Percentiles rank a stretch among this genome's conserved stretches.
phyloP scores from a whole-genome alignment of 2,329 filamentous ascomycete genomes.

The Apiospora arundinis region DNA sequence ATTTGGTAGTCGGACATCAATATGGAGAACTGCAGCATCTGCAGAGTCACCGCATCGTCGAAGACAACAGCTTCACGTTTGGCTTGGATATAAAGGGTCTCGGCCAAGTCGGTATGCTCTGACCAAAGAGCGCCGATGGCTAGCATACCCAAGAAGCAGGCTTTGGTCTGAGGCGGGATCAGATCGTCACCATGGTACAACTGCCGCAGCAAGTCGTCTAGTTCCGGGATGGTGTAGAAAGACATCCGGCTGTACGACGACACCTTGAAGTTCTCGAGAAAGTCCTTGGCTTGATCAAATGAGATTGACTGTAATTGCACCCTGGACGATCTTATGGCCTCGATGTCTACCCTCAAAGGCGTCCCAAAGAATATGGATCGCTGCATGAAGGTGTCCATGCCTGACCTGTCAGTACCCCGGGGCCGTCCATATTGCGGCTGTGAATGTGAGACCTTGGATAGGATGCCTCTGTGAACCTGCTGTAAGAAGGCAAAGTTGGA shows the following conservation, averaged over 20 bases:
- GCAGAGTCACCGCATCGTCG: conserved; percentile 40
- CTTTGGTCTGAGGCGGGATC: conserved; percentile 33
- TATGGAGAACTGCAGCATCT: conserved; percentile 39
- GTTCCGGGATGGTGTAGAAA: conserved; percentile 31
- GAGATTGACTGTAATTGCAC: conserved; percentile 24
- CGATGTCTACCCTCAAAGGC: conserved; percentile 30
- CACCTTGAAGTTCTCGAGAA: conserved; percentile 30
- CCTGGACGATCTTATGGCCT: conserved; percentile 21
- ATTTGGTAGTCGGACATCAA: conserved; percentile 37
- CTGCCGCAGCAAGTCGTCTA: conserved; percentile 31
- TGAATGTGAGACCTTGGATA: conserved; percentile 27
- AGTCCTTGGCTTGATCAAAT: conserved; percentile 26
- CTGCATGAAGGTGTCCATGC: conserved; percentile 39
- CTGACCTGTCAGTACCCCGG: conserved; percentile 34
- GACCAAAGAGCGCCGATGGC: conserved; percentile 37
- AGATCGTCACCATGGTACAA: conserved; percentile 27
- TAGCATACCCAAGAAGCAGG: conserved; percentile 33
- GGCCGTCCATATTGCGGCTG: conserved; percentile 24
- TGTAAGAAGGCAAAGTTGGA: conserved; percentile 41
- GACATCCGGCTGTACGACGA: conserved; percentile 28
- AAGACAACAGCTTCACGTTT: conserved; percentile 35
- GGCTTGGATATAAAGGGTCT: conserved; percentile 34
- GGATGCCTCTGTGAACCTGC: conserved; percentile 37
- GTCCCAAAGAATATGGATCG: conserved; percentile 41
- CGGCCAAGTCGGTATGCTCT: conserved; percentile 33